Conservation (phyloP, 768 basidiomycete species). For the Neoboletus magnificus region DNA sequence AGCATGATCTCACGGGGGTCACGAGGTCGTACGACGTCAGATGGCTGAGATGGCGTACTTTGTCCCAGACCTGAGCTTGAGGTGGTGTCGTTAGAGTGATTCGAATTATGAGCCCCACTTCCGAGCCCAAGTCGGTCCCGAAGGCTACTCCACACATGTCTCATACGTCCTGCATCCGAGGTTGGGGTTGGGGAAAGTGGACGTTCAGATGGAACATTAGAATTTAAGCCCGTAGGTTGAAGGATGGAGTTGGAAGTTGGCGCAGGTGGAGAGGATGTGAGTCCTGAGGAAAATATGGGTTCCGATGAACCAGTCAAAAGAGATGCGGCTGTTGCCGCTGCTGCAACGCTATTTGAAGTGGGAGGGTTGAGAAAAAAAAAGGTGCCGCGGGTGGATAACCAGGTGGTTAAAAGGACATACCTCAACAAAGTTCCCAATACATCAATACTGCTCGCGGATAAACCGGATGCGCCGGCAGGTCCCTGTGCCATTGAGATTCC, state of each 20-base stretch:
- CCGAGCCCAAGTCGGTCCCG: conserved; percentile 65
- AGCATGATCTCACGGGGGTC: conserved; percentile 71
- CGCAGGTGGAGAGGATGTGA: conserved; percentile 37
- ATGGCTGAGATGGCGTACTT: conserved; percentile 4
- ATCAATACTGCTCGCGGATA: conserved; percentile 76
- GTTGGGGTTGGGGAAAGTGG: conserved; percentile 44
- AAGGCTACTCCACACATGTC: conserved; percentile 65
- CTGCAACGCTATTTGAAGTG: conserved; percentile 61
- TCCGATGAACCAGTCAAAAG: conserved; percentile 71
- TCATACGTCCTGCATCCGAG: conserved; percentile 42
- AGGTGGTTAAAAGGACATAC: conserved; percentile 35
- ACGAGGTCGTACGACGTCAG: conserved; percentile 13
- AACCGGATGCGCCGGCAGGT: conserved; percentile 31
- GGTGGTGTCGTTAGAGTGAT: conserved; percentile 8
- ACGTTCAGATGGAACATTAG: conserved; percentile 26
- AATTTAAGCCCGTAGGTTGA: conserved; percentile 8
- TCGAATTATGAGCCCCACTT: conserved; percentile 15
- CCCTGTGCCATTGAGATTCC: conserved; percentile 26
- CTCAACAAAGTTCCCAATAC: conserved; percentile 81
- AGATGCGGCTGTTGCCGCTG: conserved; percentile 89
- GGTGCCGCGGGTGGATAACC: background rate
- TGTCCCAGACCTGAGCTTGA: conserved; percentile 8
- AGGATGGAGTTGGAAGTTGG: conserved; percentile 13
- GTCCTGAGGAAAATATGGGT: conserved; percentile 56
- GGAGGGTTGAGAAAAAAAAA: background rate